phyloP scores from a whole-genome alignment of 1,284 basidiomycete species.

The Melampsora americana region DNA sequence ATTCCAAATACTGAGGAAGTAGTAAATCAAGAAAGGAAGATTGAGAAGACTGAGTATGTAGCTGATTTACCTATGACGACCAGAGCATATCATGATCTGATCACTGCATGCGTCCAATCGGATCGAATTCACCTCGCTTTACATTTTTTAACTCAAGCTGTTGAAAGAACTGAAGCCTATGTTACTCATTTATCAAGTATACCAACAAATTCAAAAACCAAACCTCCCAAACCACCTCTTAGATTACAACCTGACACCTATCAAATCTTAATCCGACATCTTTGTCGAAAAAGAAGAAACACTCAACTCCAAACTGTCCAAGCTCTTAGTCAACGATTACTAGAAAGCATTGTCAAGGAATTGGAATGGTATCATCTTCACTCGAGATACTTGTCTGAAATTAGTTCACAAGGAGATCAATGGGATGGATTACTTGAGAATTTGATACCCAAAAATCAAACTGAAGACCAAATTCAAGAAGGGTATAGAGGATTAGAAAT shows the following conservation, averaged over 20 bases:
- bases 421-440: background rate
- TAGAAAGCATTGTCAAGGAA: constrained; percentile 13
- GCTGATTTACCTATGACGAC: constrained; percentile 18
- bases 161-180: constrained; percentile 21
- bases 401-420: background rate
- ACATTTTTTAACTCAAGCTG: constrained; percentile 26
- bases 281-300: constrained; percentile 29
- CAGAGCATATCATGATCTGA: constrained; percentile 39
- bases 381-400: background rate
- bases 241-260: constrained; percentile 40
- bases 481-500: constrained; percentile 3
- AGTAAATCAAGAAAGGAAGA: background rate
- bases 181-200: background rate
- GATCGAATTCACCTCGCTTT: constrained; percentile 34
- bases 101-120: constrained; percentile 5
- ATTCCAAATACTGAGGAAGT: background rate
- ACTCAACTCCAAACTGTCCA: constrained; percentile 20
- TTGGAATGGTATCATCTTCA: constrained; percentile 1
- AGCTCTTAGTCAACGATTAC: background rate
- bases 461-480: background rate
- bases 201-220: background rate
- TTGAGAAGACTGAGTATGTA: background rate
- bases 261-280: constrained; percentile 10
- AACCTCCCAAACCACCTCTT: background rate
- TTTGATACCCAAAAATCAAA: background rate